These are phyloP conservation scores for Eimeria necatrix DNA, from an alignment of 169 alveolate species.

Conservation along the genomic window DNA sequence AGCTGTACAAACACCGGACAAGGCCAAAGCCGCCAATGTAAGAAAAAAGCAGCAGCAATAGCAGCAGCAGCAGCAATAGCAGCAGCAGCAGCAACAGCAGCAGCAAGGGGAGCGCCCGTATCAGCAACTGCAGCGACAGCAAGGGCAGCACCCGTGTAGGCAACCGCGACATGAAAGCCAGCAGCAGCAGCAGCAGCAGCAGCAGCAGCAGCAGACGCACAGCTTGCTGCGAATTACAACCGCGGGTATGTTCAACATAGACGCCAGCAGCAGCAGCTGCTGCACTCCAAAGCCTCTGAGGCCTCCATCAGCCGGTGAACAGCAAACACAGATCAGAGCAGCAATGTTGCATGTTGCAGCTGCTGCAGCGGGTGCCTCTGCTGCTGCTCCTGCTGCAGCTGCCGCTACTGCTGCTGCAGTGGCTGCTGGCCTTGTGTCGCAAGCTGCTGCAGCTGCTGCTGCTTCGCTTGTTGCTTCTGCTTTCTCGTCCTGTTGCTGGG, in stretches of 20 bases:
- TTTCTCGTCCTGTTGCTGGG: not conserved
- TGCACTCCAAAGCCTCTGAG: not conserved
- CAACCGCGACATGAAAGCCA: not conserved
- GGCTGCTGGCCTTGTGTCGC: not conserved
- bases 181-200: conserved; percentile 36
- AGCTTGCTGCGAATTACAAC: conserved; percentile 1
- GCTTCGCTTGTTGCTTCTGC: not conserved
- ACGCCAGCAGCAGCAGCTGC: conserved; percentile 45
- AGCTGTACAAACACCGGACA: not conserved
- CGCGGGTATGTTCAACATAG: conserved; percentile 13
- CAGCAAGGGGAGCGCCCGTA: not conserved
- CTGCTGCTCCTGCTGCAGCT: not conserved
- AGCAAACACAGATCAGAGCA: conserved; percentile 12
- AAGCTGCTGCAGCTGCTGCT: not conserved
- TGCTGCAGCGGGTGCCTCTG: not conserved
- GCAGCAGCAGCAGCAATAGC: not conserved
- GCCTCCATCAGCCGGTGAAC: conserved; percentile 34
- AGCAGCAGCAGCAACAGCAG: not conserved
- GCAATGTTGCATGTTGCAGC: not conserved
- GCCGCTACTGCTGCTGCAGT: not conserved
- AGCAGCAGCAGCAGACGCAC: not conserved
- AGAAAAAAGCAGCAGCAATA: not conserved
- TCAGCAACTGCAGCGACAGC: not conserved
- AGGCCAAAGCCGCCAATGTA: not conserved
- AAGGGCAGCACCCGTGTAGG: not conserved